Base-by-base conservation (phyloP, 179 eudicot species). In the Silene coronaria region DNA sequence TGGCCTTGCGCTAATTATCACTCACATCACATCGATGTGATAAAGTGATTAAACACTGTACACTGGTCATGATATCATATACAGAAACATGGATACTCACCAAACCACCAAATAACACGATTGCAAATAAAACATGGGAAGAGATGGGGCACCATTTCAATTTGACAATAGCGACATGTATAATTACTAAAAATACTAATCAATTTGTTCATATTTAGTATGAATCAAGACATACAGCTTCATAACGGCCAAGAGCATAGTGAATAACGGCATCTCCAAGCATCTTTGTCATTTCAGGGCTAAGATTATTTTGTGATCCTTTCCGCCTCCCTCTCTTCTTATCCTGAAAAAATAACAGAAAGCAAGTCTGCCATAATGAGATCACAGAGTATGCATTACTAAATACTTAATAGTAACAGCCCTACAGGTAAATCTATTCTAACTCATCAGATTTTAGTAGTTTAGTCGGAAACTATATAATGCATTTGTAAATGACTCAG, bases 251-350 rank as follows among this genome's bases (percentile, higher is more conserved):
- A 83, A 81, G 88, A 13, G 92, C 97, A 86, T 87, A 92, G 78
- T 87, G 90, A 76, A 91, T 92, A 72, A 86, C 88, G 71, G 98
- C 98, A 75, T 89, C 91, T 76, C 98, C 98, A 75, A 91, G 89
- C 84, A 87, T 90, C 82, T 79, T 80, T 32, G 90, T 82, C 63
- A 90, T 79, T 83, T 89, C 94, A 70, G 97, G 90, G 76, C 70
- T 83, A 62, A 82, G 82, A 82, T 88, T 94, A 57, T 84, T 91
- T 78, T 71, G 89, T 72, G 91, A 85, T 70, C 98, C 98, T 85
- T 82, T 94, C 28, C 86, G 84, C 79, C 98, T 88, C 48, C 98
- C 98, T 86, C 81, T 88, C 78, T 81, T 87, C 85, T 84, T 90
- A 21, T 12, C 60, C 96, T 92, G 87, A 75, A 70, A 9, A 38